Conservation (phyloP, 306 rosid species). For the Rosa lucieae region DNA sequence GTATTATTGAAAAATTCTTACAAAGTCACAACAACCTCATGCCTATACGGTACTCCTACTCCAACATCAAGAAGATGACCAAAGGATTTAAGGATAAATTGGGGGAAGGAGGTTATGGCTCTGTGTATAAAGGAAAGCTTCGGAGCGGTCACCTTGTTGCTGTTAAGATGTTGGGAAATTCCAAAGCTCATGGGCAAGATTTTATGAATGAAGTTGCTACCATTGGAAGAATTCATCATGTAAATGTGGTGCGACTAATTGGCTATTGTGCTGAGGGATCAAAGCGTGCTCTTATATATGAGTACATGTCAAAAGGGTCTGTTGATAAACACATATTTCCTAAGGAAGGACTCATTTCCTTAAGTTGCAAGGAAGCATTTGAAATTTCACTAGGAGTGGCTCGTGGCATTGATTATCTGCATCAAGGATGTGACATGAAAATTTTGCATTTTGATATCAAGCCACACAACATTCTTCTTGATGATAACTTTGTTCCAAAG, state of each 20-base stretch:
- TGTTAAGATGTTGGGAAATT: too few species aligned
- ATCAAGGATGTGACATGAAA: constrained; percentile 13
- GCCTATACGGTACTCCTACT: too few species aligned
- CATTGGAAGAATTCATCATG: constrained; percentile 12
- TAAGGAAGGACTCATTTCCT: not conserved
- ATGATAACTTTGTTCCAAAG: not conserved
- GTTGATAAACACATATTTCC: constrained; percentile 14
- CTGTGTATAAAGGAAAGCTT: too few species aligned
- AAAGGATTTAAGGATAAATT: too few species aligned
- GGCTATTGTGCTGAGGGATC: constrained; percentile 5
- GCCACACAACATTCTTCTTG: constrained; percentile 22
- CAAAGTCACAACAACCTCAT: not conserved
- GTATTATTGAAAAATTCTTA: not conserved
- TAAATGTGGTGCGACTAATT: constrained; percentile 8
- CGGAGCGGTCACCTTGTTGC: not conserved
- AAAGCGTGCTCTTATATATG: not conserved
- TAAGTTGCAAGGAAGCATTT: not conserved
- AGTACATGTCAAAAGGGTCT: constrained; percentile 8
- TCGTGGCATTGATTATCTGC: not conserved
- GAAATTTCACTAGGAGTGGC: constrained; percentile 13
- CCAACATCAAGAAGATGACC: too few species aligned
- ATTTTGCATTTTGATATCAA: constrained; percentile 19
- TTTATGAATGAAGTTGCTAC: constrained; percentile 19
- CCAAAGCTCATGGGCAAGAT: constrained; percentile 9
- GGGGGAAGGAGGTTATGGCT: too few species aligned